A percentile compares a stretch with the other conserved stretches of the same genome.
Conservation (phyloP, 179 eudicot species). For the Pouteria campechiana region DNA sequence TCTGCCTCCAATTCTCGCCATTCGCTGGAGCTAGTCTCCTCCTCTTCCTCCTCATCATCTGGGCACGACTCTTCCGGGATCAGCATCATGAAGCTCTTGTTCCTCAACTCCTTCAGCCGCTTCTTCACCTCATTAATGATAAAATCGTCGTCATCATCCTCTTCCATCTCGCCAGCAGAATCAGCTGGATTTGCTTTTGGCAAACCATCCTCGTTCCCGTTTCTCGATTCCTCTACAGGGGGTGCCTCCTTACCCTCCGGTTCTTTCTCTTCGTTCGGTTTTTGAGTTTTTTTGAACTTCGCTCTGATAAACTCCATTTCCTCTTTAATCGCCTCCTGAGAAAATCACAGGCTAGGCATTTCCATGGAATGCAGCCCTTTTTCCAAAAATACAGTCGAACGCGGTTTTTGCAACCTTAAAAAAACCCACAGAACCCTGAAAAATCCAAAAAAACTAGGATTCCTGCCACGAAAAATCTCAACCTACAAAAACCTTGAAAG, state of each 20-base stretch:
- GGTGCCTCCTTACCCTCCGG: slow-evolving; percentile 38
- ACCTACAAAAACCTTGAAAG: too few relatives aligned
- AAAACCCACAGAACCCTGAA: too few relatives aligned
- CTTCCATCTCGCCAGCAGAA: slow-evolving; percentile 37
- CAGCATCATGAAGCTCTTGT: slow-evolving; percentile 91
- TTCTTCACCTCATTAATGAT: slow-evolving; percentile 86
- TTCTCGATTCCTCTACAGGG: slow-evolving; percentile 34
- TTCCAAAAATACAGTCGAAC: too few relatives aligned
- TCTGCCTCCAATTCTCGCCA: slow-evolving; percentile 73
- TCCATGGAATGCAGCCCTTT: too few relatives aligned
- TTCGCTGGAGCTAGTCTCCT: slow-evolving; percentile 64
- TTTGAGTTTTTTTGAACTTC: slow-evolving; percentile 48
- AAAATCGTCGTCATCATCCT: slow-evolving; percentile 86
- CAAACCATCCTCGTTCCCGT: slow-evolving; percentile 23
- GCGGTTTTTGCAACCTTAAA: too few relatives aligned
- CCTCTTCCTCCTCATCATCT: slow-evolving; percentile 50
- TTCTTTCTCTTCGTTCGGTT: slow-evolving; percentile 26
- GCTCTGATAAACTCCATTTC: slow-evolving; percentile 73
- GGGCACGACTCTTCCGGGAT: slow-evolving; percentile 78
- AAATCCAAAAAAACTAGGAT: too few relatives aligned
- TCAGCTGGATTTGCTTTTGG: slow-evolving; percentile 39
- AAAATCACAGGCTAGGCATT: too few relatives aligned
- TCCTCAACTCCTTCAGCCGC: slow-evolving; percentile 79
- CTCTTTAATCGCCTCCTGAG: too few relatives aligned
- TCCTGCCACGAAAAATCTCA: too few relatives aligned